A percentile compares a stretch with the other conserved stretches of the same genome.
These are phyloP conservation scores for Chaetoceros tenuissimus DNA, from an alignment of 108 stramenopile genomes.

Conservation along the genomic window DNA sequence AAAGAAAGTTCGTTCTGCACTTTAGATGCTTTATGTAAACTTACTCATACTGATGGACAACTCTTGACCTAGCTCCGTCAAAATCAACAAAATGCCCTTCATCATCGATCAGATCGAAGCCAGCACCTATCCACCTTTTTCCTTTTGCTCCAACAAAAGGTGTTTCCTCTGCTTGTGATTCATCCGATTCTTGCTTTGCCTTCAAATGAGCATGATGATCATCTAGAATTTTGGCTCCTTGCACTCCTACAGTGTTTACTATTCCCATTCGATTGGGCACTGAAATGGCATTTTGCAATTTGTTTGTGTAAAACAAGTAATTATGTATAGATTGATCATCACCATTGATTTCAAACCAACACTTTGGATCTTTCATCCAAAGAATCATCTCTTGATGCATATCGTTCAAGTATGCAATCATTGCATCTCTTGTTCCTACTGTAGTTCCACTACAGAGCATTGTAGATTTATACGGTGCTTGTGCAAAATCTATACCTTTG, in stretches of 20 bases:
- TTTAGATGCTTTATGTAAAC: too few species aligned
- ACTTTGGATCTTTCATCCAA: slow-evolving; percentile 43
- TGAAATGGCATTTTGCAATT: slow-evolving; percentile 35
- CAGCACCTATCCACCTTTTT: slow-evolving; percentile 4
- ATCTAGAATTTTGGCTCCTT: too few species aligned
- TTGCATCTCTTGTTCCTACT: slow-evolving; percentile 59
- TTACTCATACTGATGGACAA: slow-evolving; percentile 13
- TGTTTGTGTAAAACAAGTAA: slow-evolving; percentile 58
- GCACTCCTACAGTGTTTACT: slow-evolving; percentile 32
- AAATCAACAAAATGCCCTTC: slow-evolving; percentile 7
- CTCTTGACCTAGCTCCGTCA: slow-evolving; percentile 6
- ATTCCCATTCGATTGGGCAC: slow-evolving; percentile 20
- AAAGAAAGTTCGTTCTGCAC: too few species aligned
- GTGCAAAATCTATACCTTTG: slow-evolving; percentile 22
- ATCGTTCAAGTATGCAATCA: slow-evolving; percentile 48
- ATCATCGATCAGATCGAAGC: slow-evolving; percentile 6
- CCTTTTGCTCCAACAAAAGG: slow-evolving; percentile 2
- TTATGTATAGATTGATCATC: slow-evolving; percentile 80
- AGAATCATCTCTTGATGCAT: slow-evolving; percentile 58
- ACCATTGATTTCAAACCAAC: slow-evolving; percentile 37
- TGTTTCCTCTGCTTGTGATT: too few species aligned
- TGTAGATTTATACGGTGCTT: slow-evolving; percentile 8
- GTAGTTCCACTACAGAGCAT: slow-evolving; percentile 68
- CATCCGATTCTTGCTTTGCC: too few species aligned
- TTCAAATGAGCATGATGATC: too few species aligned